A percentile compares a stretch with the other conserved stretches of the same genome.
These are phyloP conservation scores for Penicillium angulare DNA, from an alignment of 495 filamentous ascomycete genomes.

Conservation along the genomic window DNA sequence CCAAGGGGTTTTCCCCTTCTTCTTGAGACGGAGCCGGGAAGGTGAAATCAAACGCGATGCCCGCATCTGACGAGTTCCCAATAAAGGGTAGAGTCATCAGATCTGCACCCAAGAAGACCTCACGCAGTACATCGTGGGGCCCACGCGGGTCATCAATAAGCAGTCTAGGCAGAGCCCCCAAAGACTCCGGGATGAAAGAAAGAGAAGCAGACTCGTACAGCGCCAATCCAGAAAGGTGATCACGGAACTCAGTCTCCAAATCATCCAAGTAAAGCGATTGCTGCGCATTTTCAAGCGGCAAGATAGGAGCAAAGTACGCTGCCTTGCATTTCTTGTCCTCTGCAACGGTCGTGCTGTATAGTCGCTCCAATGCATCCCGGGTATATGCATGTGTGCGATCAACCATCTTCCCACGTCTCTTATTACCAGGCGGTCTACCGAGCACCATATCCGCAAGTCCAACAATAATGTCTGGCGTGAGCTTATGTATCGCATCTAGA, in stretches of 20 bases:
- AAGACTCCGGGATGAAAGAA: slow-evolving; percentile 55
- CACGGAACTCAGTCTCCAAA: slow-evolving; percentile 52
- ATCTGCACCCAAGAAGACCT: slow-evolving; percentile 75
- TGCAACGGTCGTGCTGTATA: slow-evolving; percentile 44
- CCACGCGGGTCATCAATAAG: slow-evolving; percentile 63
- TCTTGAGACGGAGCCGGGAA: slow-evolving; percentile 56
- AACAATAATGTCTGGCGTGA: slow-evolving; percentile 80
- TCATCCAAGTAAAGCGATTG: slow-evolving; percentile 76
- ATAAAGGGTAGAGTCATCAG: slow-evolving; percentile 75
- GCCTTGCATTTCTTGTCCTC: slow-evolving; percentile 33
- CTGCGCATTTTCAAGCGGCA: slow-evolving; percentile 69
- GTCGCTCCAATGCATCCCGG: slow-evolving; percentile 45
- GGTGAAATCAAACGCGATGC: slow-evolving; percentile 77
- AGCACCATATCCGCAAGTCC: slow-evolving; percentile 73
- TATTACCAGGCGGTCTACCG: slow-evolving; percentile 57
- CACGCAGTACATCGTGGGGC: slow-evolving; percentile 73
- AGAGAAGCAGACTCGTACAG: slow-evolving; percentile 75
- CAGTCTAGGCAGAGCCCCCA: slow-evolving; percentile 66
- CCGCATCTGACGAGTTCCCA: slow-evolving; percentile 71
- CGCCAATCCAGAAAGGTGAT: slow-evolving; percentile 70
- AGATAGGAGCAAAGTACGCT: slow-evolving; percentile 75
- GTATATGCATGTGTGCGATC: slow-evolving; percentile 79
- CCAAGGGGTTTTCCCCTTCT: slow-evolving; percentile 23
- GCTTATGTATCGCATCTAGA: slow-evolving; percentile 52
- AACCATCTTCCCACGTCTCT: slow-evolving; percentile 76